Evolutionary conservation across 2,329 filamentous ascomycete species (phyloP).

Genomic region (Berkeleyomyces rouxiae): DNA sequence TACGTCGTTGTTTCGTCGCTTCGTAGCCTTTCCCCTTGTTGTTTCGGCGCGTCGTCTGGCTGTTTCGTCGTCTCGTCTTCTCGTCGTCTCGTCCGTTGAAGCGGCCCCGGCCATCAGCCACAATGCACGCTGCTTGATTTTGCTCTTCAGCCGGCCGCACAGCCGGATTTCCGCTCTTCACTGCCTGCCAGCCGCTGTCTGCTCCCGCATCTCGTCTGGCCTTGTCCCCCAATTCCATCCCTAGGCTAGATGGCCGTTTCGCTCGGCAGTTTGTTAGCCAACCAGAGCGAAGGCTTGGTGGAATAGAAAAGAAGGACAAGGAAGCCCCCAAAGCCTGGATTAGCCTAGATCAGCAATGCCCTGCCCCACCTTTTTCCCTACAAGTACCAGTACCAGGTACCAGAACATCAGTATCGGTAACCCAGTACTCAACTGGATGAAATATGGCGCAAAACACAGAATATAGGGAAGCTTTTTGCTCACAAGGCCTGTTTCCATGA

Average conservation of each 20-base stretch:
- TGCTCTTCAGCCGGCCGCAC: background rate
- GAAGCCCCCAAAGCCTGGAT: background rate
- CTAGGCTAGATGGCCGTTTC: background rate
- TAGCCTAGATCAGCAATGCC: background rate
- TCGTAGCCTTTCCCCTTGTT: background rate
- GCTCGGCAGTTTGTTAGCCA: background rate
- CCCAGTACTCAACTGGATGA: background rate
- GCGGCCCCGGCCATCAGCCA: background rate
- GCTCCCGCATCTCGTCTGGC: background rate
- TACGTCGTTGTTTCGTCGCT: background rate
- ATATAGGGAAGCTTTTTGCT: background rate
- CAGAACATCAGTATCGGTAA: background rate
- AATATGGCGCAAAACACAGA: background rate
- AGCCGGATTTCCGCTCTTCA: background rate
- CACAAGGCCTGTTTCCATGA: too few species aligned
- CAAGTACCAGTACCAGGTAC: background rate
- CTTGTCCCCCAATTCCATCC: background rate
- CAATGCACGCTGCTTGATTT: background rate
- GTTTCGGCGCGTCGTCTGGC: conserved; percentile 6
- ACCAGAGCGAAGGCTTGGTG: background rate
- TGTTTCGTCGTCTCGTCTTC: background rate
- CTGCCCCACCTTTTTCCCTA: background rate
- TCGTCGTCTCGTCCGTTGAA: background rate
- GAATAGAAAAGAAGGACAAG: conserved; percentile 4
- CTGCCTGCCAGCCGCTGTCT: too few species aligned